These are phyloP conservation scores for Lipomyces chichibuensis DNA, from an alignment of 805 yeast genomes.

Conservation along the genomic window DNA sequence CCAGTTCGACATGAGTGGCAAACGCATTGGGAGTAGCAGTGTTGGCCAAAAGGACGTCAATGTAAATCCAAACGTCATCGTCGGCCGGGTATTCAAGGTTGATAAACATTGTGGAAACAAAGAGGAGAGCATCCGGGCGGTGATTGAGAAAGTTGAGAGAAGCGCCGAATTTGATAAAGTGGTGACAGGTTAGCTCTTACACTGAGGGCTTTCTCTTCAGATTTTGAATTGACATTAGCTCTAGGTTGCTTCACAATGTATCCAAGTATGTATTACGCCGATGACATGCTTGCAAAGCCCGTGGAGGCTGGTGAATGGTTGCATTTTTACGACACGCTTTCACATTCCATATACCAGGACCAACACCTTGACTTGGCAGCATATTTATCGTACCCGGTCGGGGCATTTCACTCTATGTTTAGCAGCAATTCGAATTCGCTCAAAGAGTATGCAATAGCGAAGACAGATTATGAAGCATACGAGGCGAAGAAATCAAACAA, in stretches of 20 bases:
- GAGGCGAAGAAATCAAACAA: constrained; percentile 42
- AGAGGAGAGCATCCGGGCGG: constrained; percentile 46
- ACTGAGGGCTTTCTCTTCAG: not conserved
- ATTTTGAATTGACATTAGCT: not conserved
- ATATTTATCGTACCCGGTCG: constrained; percentile 60
- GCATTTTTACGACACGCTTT: constrained; percentile 65
- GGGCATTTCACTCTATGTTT: constrained; percentile 67
- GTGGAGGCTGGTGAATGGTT: constrained; percentile 73
- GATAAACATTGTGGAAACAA: constrained; percentile 40
- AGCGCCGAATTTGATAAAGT: constrained; percentile 64
- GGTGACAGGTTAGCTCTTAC: constrained; percentile 42
- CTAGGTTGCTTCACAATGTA: constrained; percentile 67
- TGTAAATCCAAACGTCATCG: constrained; percentile 67
- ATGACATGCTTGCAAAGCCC: constrained; percentile 63
- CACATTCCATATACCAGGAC: constrained; percentile 46
- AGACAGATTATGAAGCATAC: constrained; percentile 29
- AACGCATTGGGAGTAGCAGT: constrained; percentile 11
- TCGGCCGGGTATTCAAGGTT: constrained; percentile 63
- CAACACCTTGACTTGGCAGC: constrained; percentile 54
- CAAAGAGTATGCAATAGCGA: constrained; percentile 34
- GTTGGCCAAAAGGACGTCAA: constrained; percentile 58
- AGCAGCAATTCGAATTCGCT: constrained; percentile 37
- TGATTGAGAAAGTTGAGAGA: constrained; percentile 53
- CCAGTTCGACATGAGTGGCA: constrained; percentile 58
- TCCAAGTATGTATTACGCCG: constrained; percentile 64